These are phyloP conservation scores for Podila minutissima DNA, from an alignment of 192 early-diverging fungal species.

Conservation along the genomic window DNA sequence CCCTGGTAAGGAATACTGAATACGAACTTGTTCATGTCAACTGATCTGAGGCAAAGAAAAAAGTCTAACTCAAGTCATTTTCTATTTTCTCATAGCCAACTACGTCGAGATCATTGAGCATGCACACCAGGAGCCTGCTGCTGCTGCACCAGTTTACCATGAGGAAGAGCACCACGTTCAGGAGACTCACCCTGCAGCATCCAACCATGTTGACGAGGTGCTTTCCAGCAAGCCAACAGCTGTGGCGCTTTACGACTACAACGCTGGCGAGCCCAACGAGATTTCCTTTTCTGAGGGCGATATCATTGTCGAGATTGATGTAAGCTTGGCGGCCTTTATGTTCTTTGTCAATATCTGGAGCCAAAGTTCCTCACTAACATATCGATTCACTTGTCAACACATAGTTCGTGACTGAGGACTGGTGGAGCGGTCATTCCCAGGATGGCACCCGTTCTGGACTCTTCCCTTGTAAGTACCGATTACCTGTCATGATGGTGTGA, in stretches of 20 bases:
- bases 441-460: conserved; percentile 66
- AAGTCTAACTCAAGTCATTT: no score
- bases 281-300: conserved; percentile 83
- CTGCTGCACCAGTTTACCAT: conserved; percentile 1
- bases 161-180: conserved; percentile 24
- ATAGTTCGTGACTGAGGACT: conserved; percentile 82
- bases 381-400: background rate
- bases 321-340: background rate
- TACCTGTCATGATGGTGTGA: background rate
- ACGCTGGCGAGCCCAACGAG: conserved; percentile 88
- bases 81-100: conserved; percentile 44
- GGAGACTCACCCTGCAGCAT: conserved; percentile 18
- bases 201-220: conserved; percentile 23
- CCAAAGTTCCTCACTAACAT: no score
- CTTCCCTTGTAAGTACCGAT: conserved; percentile 73
- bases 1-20: conserved; percentile 63
- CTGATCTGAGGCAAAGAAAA: no score
- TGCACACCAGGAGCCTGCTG: conserved; percentile 15
- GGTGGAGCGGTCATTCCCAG: conserved; percentile 86
- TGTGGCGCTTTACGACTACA: conserved; percentile 84
- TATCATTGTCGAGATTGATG: conserved; percentile 77
- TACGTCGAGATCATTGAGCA: conserved; percentile 68
- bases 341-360: no score
- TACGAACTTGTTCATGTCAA: background rate
- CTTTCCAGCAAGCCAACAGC: conserved; percentile 56